Evolutionary conservation across 129 eudicot genomes (phyloP).

Genomic region (Sambucus nigra): DNA sequence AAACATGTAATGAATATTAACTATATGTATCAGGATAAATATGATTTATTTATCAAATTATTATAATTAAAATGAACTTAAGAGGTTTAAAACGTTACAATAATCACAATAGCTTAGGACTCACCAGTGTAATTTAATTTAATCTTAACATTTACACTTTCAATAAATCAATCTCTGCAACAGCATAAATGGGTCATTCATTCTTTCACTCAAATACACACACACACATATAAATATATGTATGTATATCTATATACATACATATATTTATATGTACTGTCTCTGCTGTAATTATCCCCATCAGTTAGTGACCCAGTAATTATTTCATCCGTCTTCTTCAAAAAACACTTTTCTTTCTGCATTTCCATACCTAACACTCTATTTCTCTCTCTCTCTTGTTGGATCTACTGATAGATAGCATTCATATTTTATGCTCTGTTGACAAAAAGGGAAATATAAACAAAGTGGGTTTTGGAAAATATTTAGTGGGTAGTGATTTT

Average conservation of each 20-base stretch:
- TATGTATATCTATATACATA: background rate
- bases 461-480: background rate
- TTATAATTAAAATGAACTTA: too few species aligned
- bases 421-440: background rate
- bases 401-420: background rate
- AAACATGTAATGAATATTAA: too few species aligned
- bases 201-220: too few species aligned
- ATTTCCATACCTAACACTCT: slow-evolving; percentile 4
- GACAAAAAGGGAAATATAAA: background rate
- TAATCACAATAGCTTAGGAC: too few species aligned
- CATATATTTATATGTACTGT: background rate
- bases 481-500: slow-evolving; percentile 4
- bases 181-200: too few species aligned
- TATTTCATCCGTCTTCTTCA: slow-evolving; percentile 11
- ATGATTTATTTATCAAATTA: too few species aligned
- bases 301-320: slow-evolving; percentile 9
- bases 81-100: too few species aligned
- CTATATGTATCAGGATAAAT: too few species aligned
- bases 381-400: background rate
- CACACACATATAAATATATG: too few species aligned
- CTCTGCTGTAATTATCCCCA: slow-evolving; percentile 16
- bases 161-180: too few species aligned
- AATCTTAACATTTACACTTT: too few species aligned
- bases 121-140: too few species aligned
- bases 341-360: background rate